phyloP scores from a whole-genome alignment of 1,139 yeast genomes.

The Kodamaea suecica region DNA sequence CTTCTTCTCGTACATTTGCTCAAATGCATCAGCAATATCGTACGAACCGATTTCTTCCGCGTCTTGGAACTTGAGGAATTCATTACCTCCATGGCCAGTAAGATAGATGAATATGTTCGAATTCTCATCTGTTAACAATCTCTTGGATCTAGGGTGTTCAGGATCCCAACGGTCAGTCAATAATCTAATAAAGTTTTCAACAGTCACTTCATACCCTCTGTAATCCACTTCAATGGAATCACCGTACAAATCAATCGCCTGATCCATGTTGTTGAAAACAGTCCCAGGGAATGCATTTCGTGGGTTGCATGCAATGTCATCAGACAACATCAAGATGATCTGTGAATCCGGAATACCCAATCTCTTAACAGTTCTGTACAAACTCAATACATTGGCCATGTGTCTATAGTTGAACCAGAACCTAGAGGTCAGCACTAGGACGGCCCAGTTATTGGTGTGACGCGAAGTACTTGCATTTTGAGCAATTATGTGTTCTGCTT shows the following conservation, averaged over 20 bases:
- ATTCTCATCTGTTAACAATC: conserved; percentile 87
- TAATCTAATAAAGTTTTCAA: conserved; percentile 85
- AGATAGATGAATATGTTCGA: conserved; percentile 90
- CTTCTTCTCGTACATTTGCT: conserved; percentile 93
- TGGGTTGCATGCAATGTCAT: conserved; percentile 96
- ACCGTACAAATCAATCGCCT: conserved; percentile 92
- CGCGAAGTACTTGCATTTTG: conserved; percentile 25
- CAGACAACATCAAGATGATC: conserved; percentile 91
- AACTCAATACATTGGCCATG: conserved; percentile 92
- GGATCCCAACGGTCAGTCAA: conserved; percentile 94
- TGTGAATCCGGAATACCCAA: conserved; percentile 97
- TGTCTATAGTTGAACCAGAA: conserved; percentile 98
- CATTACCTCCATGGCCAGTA: conserved; percentile 99
- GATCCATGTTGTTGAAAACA: conserved; percentile 90
- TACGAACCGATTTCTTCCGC: conserved; percentile 96
- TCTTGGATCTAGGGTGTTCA: conserved; percentile 87
- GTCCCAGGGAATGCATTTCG: conserved; percentile 95
- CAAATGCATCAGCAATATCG: conserved; percentile 96
- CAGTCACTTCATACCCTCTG: conserved; percentile 97
- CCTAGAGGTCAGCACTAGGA: conserved; percentile 88
- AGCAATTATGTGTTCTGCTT: conserved; percentile 24
- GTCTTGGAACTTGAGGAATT: conserved; percentile 93
- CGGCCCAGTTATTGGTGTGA: conserved; percentile 92
- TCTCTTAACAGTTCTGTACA: conserved; percentile 93
- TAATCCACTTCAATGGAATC: conserved; percentile 95